Conservation (phyloP, 768 basidiomycete species). For the Xerocomus potaroensis region DNA sequence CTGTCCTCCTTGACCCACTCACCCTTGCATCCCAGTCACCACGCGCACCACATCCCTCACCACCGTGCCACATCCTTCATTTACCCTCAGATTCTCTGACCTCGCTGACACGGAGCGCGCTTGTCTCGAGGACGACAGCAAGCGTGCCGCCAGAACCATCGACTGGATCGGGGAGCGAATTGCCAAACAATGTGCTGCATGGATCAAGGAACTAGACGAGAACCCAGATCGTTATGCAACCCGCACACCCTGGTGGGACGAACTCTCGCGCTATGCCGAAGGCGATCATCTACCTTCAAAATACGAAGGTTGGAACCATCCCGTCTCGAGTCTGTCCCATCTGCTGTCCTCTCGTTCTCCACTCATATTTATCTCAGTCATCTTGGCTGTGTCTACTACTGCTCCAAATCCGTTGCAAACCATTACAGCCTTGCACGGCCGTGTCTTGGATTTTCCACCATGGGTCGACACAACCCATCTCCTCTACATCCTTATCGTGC, state of each 20-base stretch:
- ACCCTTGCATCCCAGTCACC: slow-evolving; percentile 50
- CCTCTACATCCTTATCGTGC: slow-evolving; percentile 73
- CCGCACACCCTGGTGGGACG: slow-evolving; percentile 85
- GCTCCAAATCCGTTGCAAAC: slow-evolving; percentile 79
- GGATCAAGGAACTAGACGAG: slow-evolving; percentile 66
- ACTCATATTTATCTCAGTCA: slow-evolving; percentile 45
- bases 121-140: slow-evolving; percentile 74
- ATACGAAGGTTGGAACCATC: slow-evolving; percentile 84
- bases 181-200: slow-evolving; percentile 53
- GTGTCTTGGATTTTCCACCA: slow-evolving; percentile 61
- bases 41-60: slow-evolving; percentile 72
- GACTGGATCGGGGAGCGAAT: slow-evolving; percentile 85
- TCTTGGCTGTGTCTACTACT: slow-evolving; percentile 78
- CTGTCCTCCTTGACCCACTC: slow-evolving; percentile 1
- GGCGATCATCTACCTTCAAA: slow-evolving; percentile 71
- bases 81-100: slow-evolving; percentile 76
- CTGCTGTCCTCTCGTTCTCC: slow-evolving; percentile 7
- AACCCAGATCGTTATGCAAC: slow-evolving; percentile 36
- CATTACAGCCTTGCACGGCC: slow-evolving; percentile 68
- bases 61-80: slow-evolving; percentile 67
- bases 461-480: slow-evolving; percentile 78
- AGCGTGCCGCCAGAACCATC: slow-evolving; percentile 72
- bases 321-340: slow-evolving; percentile 60
- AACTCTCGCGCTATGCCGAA: slow-evolving; percentile 70
- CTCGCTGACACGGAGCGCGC: slow-evolving; percentile 66